phyloP scores from a whole-genome alignment of 176 grass and related monocot species.

The Themeda triandra region DNA sequence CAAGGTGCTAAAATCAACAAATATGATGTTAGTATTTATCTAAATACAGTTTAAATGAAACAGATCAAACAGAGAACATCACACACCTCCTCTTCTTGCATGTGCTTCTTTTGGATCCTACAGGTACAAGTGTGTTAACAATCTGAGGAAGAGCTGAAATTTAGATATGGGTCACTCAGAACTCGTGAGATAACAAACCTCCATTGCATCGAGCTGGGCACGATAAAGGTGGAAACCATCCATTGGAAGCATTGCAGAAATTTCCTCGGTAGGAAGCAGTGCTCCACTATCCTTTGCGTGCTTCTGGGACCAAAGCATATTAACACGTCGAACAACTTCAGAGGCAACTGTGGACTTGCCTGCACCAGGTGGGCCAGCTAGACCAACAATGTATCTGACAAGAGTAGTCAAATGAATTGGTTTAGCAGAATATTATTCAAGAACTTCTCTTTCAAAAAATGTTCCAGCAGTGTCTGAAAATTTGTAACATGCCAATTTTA shows the following conservation, averaged over 20 bases:
- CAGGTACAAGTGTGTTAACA: conserved; percentile 18
- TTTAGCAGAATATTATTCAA: neutral
- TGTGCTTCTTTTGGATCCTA: conserved; percentile 96
- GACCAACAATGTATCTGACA: conserved; percentile 79
- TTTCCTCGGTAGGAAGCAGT: conserved; percentile 34
- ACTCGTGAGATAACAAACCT: conserved; percentile 48
- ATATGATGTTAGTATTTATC: conserved; percentile 24
- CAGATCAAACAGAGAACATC: neutral
- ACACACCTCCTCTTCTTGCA: conserved; percentile 97
- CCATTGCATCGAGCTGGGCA: conserved; percentile 83
- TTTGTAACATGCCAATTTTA: neutral
- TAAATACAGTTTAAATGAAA: conserved; percentile 20
- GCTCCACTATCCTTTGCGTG: neutral
- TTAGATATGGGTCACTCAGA: neutral
- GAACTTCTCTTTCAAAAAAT: neutral
- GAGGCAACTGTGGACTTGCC: conserved; percentile 85
- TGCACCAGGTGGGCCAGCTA: conserved; percentile 90
- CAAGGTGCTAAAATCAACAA: conserved; percentile 63
- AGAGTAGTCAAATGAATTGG: conserved; percentile 2
- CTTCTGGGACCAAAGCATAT: conserved; percentile 61
- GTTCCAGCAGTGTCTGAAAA: neutral
- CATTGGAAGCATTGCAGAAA: conserved; percentile 83
- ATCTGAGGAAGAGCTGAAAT: neutral
- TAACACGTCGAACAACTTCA: conserved; percentile 73
- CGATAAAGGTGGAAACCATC: conserved; percentile 98